Percentiles rank a stretch among this genome's conserved stretches.
These are phyloP conservation scores for Stephanocyclus meneghinianus DNA, from an alignment of 352 stramenopile genomes.

Conservation along the genomic window DNA sequence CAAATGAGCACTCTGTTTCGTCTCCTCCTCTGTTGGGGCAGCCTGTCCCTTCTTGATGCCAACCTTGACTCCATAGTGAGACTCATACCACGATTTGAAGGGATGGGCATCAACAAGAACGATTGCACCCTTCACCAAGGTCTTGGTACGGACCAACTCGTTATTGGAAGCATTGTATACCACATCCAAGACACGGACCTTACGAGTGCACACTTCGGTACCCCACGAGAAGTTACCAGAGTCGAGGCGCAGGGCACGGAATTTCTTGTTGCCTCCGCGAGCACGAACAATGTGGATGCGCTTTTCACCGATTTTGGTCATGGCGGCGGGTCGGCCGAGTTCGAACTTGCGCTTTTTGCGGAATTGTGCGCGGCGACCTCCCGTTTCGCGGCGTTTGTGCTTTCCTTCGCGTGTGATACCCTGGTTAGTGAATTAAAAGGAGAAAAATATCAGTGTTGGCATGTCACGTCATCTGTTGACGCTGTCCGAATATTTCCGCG, in stretches of 20 bases:
- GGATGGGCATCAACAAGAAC: conserved; percentile 97
- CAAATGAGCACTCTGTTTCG: conserved; percentile 92
- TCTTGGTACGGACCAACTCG: conserved; percentile 99
- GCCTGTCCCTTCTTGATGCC: conserved; percentile 86
- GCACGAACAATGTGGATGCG: conserved; percentile 93
- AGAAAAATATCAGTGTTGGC: background rate
- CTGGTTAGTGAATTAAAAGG: conserved; percentile 49
- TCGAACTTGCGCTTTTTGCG: conserved; percentile 99
- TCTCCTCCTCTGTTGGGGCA: conserved; percentile 85
- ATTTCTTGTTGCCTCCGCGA: conserved; percentile 98
- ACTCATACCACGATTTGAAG: conserved; percentile 99
- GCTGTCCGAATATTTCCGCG: too few species aligned
- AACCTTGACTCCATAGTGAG: conserved; percentile 95
- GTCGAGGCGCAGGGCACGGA: conserved; percentile 96
- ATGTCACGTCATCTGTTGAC: too few species aligned
- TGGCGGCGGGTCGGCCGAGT: conserved; percentile 94
- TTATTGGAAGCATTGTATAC: conserved; percentile 99
- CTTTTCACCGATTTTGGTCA: conserved; percentile 98
- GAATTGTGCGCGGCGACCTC: conserved; percentile 95
- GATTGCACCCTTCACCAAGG: conserved; percentile 98
- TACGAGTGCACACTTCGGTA: conserved; percentile 94
- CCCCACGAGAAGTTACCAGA: conserved; percentile 99
- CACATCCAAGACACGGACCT: conserved; percentile 99
- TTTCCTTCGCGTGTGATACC: conserved; percentile 99
- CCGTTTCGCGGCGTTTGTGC: conserved; percentile 99